Evolutionary conservation across 2,329 filamentous ascomycete species (phyloP), one percentile per base, ranked within the genome.

Genomic region (Furcasterigmium furcatum): DNA sequence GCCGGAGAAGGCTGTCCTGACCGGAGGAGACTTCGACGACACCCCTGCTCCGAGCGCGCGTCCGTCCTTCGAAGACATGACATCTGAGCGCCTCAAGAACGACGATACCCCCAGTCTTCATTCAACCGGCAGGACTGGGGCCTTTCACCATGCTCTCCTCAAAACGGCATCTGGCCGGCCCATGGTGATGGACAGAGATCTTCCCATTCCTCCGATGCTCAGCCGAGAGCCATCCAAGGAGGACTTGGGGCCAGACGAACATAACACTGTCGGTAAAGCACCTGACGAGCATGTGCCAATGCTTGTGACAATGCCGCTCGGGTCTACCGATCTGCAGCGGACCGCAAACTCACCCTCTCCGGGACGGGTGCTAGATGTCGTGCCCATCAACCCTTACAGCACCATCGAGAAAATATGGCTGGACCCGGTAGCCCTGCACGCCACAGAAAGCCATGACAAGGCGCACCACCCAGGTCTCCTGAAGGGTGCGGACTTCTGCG

Each of bases 1-100:
- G 18, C 35, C 24, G 12, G 21, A 30, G 9, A 21, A 38, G 10
- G 29, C n/a, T 12, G 29, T 16, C 12, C 21, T 22, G 27, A 5
- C 34, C 3, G 16, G 21, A 9, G 55, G 54, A n/a, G 56, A 58
- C 40, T 64, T 68, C 41, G 60, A 66, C 46, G 48, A 54, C 18
- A 65, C 63, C 18, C 63, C 65, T 16, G 52, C 57, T n/a, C 58
- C 60, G 9, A 67, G 63, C 39, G 45, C 48, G 22, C 59, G 57
- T 14, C 45, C 57, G 14, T 65, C 61, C 9, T 40, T 63, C 9
- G 53, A 58, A 1, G 38, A 52, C 12, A 40, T 55, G 20, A 51
- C 54, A 16, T 19, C 43, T 4, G 49, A 55, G 9, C 45, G 49
- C 6, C 10, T 29, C 9, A 43, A 46, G 12, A 45, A 41, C 8